A percentile compares a stretch with the other conserved stretches of the same genome.
Evolutionary conservation across 768 basidiomycete genomes (phyloP).

Genomic region (Tricholoma terreum): DNA sequence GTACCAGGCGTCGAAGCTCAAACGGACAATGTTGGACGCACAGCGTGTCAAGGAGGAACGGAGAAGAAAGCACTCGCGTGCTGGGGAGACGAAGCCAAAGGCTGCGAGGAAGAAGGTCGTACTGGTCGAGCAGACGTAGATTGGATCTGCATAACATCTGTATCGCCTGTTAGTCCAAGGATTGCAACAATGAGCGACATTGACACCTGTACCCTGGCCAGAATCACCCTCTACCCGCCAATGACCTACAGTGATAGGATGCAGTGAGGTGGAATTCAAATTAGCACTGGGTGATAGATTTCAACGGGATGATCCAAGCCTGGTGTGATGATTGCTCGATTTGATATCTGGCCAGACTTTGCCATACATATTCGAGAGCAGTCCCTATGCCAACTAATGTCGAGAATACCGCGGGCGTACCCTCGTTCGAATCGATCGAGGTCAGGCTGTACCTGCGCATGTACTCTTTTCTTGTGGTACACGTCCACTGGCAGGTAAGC

Average conservation of each 20-base stretch:
- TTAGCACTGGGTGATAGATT: not conserved
- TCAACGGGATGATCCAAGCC: too few species aligned
- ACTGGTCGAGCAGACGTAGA: constrained; percentile 69
- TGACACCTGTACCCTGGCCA: not conserved
- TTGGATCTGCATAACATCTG: not conserved
- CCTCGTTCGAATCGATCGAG: too few species aligned
- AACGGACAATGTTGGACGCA: constrained; percentile 90
- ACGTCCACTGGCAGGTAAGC: too few species aligned
- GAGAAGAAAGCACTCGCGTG: constrained; percentile 83
- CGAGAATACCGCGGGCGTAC: too few species aligned
- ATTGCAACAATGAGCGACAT: not conserved
- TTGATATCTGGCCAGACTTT: too few species aligned
- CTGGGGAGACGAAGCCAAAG: constrained; percentile 83
- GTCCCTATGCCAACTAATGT: too few species aligned
- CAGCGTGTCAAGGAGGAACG: constrained; percentile 90
- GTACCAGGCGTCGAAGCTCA: constrained; percentile 82
- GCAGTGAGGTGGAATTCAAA: not conserved
- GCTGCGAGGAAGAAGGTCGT: constrained; percentile 90
- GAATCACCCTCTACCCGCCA: not conserved
- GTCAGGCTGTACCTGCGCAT: too few species aligned
- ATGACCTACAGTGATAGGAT: not conserved
- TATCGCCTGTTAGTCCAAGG: not conserved
- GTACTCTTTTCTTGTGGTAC: too few species aligned
- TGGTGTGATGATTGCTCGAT: too few species aligned
- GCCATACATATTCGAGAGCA: too few species aligned